A percentile compares a stretch with the other conserved stretches of the same genome.
phyloP scores from a whole-genome alignment of 2,329 filamentous ascomycete genomes.

The Epichloe sylvatica region DNA sequence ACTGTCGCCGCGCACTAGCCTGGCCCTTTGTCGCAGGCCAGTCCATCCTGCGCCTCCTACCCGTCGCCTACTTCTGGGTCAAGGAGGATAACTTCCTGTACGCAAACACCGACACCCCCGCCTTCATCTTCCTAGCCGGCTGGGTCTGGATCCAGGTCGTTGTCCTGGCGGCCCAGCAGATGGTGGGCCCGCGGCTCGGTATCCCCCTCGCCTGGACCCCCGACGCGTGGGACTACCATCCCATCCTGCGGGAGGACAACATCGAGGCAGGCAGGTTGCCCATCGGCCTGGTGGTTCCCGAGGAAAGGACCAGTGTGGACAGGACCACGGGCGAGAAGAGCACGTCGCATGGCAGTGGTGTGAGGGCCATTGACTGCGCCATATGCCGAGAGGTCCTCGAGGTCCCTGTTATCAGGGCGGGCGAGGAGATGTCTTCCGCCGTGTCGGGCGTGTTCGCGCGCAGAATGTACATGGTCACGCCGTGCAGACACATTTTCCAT shows the following conservation, averaged over 20 bases:
- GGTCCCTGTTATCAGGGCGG: constrained; percentile 61
- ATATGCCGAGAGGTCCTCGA: constrained; percentile 90
- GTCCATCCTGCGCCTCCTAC: constrained; percentile 61
- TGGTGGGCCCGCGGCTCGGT: constrained; percentile 80
- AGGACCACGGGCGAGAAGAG: constrained; percentile 5
- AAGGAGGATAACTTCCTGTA: constrained; percentile 70
- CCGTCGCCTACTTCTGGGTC: constrained; percentile 76
- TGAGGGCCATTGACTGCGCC: constrained; percentile 64
- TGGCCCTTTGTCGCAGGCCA: constrained; percentile 87
- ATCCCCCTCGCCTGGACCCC: constrained; percentile 54
- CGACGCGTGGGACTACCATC: constrained; percentile 92
- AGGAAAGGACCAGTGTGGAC: constrained; percentile 3
- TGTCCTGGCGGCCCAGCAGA: constrained; percentile 64
- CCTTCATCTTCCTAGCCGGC: constrained; percentile 44
- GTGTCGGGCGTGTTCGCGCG: constrained; percentile 61
- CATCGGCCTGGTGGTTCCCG: constrained; percentile 45
- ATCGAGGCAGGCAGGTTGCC: constrained; percentile 68
- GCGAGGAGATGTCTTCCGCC: constrained; percentile 40
- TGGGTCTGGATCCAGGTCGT: constrained; percentile 87
- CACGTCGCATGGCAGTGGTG: constrained; percentile 3
- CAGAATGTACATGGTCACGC: constrained; percentile 90
- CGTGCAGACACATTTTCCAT: constrained; percentile 92
- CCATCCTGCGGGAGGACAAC: constrained; percentile 69
- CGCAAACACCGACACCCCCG: constrained; percentile 50
- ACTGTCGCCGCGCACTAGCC: constrained; percentile 78